Conservation (phyloP, 2,329 filamentous ascomycete species). For the Xylariaceae sp. region DNA sequence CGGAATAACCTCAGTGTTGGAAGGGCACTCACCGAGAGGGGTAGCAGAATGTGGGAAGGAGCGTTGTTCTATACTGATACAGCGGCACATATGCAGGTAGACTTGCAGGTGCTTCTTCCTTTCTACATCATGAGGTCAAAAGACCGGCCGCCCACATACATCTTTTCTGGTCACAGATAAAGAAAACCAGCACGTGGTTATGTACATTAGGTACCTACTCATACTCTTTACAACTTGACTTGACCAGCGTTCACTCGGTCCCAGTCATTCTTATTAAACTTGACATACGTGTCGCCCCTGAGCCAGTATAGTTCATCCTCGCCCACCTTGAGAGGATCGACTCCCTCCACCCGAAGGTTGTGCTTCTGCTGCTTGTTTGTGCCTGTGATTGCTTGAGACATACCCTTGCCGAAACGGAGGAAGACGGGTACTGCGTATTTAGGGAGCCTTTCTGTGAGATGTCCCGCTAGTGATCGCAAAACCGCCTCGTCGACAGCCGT, state of each 20-base stretch:
- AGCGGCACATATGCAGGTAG: too few relatives aligned
- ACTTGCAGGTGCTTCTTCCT: too few relatives aligned
- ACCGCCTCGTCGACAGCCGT: slow-evolving; percentile 38
- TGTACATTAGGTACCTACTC: not conserved
- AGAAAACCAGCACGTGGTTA: too few relatives aligned
- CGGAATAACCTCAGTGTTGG: too few relatives aligned
- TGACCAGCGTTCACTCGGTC: slow-evolving; percentile 57
- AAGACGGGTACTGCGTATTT: slow-evolving; percentile 75
- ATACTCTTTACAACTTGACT: slow-evolving; percentile 57
- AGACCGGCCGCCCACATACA: too few relatives aligned
- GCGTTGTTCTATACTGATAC: too few relatives aligned
- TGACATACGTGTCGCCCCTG: slow-evolving; percentile 58
- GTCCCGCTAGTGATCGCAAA: slow-evolving; percentile 56
- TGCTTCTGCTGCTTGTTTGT: slow-evolving; percentile 90
- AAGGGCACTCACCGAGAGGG: too few relatives aligned
- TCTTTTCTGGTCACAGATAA: too few relatives aligned
- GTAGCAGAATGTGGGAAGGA: too few relatives aligned
- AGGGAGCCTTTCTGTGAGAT: slow-evolving; percentile 56
- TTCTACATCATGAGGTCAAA: too few relatives aligned
- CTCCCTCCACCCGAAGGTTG: slow-evolving; percentile 63
- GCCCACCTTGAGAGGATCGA: slow-evolving; percentile 55
- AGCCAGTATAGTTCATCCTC: slow-evolving; percentile 59
- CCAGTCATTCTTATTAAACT: slow-evolving; percentile 66
- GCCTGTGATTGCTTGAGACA: slow-evolving; percentile 62
- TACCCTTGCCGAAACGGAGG: slow-evolving; percentile 57